phyloP scores from a whole-genome alignment of 352 stramenopile species.

The Pythium vanterpoolii region DNA sequence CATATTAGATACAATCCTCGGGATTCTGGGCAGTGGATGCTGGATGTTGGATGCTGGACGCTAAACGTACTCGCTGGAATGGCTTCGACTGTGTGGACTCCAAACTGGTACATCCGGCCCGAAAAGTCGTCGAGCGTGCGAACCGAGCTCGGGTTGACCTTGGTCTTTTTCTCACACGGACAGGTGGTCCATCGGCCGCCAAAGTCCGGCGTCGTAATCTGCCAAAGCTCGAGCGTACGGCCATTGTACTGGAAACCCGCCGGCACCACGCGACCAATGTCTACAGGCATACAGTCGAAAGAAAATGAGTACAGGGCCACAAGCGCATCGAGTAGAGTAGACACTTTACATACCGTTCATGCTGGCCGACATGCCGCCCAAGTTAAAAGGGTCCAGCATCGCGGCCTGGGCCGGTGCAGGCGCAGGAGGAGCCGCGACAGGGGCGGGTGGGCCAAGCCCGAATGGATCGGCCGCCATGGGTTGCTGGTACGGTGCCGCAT shows the following conservation, averaged over 20 bases:
- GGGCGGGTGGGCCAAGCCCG: slow-evolving; percentile 41
- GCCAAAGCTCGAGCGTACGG: slow-evolving; percentile 71
- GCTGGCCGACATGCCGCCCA: slow-evolving; percentile 59
- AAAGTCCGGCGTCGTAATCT: slow-evolving; percentile 89
- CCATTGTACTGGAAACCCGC: slow-evolving; percentile 78
- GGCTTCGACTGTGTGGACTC: slow-evolving; percentile 81
- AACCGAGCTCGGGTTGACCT: slow-evolving; percentile 78
- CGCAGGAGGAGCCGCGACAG: slow-evolving; percentile 26
- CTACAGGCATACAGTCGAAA: background rate
- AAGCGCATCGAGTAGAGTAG: too few relatives aligned
- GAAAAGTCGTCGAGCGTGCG: slow-evolving; percentile 83
- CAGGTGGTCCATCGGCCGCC: slow-evolving; percentile 77
- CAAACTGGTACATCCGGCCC: slow-evolving; percentile 69
- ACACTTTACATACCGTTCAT: slow-evolving; percentile 62
- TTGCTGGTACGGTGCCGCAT: slow-evolving; percentile 25
- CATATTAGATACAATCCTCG: too few relatives aligned
- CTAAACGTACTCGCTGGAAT: slow-evolving; percentile 79
- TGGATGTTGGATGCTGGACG: too few relatives aligned
- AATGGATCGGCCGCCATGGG: slow-evolving; percentile 51
- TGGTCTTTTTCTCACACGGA: slow-evolving; percentile 80
- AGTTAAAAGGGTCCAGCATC: slow-evolving; percentile 69
- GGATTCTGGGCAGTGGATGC: slow-evolving; percentile 6
- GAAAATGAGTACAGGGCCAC: background rate
- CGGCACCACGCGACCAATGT: slow-evolving; percentile 35
- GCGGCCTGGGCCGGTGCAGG: slow-evolving; percentile 9